Percentiles rank a stretch among this genome's conserved stretches.
Conservation (phyloP, 257 asterid genomes). For the Fraxinus americana region DNA sequence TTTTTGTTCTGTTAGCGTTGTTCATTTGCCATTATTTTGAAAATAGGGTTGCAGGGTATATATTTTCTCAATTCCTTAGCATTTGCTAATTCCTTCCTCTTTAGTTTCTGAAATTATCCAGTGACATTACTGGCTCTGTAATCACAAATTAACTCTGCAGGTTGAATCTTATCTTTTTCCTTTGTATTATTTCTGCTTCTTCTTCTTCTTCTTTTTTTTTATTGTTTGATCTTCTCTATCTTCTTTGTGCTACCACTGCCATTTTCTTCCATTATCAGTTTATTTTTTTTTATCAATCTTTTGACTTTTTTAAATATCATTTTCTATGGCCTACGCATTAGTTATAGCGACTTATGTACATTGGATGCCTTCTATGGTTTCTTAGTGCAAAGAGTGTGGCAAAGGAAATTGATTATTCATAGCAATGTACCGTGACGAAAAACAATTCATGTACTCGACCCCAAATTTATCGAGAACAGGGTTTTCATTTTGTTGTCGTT, state of each 20-base stretch:
- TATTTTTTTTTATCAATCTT: neutral
- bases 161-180: neutral
- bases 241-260: neutral
- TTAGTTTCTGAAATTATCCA: neutral
- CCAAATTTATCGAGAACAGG: neutral
- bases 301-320: neutral
- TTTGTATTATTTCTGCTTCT: no score
- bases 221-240: neutral
- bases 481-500: neutral
- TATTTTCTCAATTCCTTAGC: neutral
- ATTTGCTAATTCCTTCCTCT: neutral
- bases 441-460: neutral
- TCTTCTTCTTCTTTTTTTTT: no score
- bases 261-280: neutral
- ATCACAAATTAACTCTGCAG: neutral
- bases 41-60: no score
- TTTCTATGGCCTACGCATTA: neutral
- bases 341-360: neutral
- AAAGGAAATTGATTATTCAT: neutral
- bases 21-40: neutral
- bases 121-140: neutral
- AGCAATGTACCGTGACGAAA: neutral
- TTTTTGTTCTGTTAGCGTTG: neutral
- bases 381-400: neutral
- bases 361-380: neutral